A percentile compares a stretch with the other conserved stretches of the same genome.
phyloP scores from a whole-genome alignment of 331 rosid species.

The Malus hybrid region DNA sequence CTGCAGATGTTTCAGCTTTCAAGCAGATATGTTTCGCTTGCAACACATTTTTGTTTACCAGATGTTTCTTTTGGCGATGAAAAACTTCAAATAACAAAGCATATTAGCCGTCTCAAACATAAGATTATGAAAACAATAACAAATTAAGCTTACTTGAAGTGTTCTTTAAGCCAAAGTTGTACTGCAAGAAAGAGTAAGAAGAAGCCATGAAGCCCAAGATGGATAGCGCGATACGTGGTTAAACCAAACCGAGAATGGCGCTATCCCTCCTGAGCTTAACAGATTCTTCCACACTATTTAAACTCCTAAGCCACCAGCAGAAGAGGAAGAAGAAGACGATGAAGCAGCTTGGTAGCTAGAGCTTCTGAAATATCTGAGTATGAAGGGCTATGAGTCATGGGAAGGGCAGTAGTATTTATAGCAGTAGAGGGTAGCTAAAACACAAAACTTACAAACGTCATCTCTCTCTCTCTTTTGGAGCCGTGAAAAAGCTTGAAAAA shows the following conservation, averaged over 20 bases:
- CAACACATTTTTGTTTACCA: neutral
- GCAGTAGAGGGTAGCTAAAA: neutral
- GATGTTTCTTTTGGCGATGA: too few relatives aligned
- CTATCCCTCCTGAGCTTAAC: slow-evolving; percentile 99
- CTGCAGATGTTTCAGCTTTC: neutral
- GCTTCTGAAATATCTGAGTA: neutral
- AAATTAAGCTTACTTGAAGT: too few relatives aligned
- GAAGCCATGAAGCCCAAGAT: slow-evolving; percentile 91
- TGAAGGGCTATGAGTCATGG: neutral
- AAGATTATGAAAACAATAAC: neutral
- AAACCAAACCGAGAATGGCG: slow-evolving; percentile 35
- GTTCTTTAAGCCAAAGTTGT: too few relatives aligned
- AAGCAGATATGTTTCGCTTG: neutral
- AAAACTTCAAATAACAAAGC: neutral
- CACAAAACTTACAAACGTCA: neutral
- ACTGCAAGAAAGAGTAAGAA: slow-evolving; percentile 26
- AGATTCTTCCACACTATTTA: slow-evolving; percentile 47
- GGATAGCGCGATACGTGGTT: slow-evolving; percentile 60
- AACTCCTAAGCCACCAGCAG: neutral
- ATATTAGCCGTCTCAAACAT: neutral
- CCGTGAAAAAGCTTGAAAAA: neutral
- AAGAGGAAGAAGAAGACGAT: neutral
- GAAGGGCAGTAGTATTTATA: slow-evolving; percentile 19
- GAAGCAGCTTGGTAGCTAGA: neutral
- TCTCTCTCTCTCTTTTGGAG: neutral